These are phyloP conservation scores for Boechera divaricarpa DNA, from an alignment of 345 rosid species.

Conservation along the genomic window DNA sequence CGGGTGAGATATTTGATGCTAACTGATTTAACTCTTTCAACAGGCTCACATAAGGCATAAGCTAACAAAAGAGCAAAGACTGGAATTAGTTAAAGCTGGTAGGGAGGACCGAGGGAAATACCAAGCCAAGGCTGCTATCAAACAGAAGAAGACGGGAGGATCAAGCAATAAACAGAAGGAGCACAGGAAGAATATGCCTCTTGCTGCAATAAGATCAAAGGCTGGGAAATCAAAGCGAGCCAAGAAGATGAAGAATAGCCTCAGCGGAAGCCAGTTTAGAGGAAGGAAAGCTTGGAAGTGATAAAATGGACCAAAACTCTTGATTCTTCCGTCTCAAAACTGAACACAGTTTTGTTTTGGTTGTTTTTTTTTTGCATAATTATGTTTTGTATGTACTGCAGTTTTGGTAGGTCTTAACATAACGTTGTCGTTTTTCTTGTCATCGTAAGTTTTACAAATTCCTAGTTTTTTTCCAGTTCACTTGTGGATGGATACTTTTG, in stretches of 20 bases:
- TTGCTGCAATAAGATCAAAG: slow-evolving; percentile 75
- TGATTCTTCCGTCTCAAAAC: slow-evolving; percentile 21
- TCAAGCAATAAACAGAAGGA: slow-evolving; percentile 83
- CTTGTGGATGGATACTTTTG: too few species aligned
- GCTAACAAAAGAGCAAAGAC: slow-evolving; percentile 79
- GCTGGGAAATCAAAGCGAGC: slow-evolving; percentile 55
- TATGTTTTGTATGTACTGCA: neutral
- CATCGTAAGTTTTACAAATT: too few species aligned
- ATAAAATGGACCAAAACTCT: slow-evolving; percentile 19
- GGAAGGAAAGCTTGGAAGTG: slow-evolving; percentile 94
- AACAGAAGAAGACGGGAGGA: slow-evolving; percentile 93
- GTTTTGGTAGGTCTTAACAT: too few species aligned
- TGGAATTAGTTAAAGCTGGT: slow-evolving; percentile 82
- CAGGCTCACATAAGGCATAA: slow-evolving; percentile 86
- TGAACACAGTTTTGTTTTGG: slow-evolving; percentile 25
- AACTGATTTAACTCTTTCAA: neutral
- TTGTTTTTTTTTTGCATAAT: neutral
- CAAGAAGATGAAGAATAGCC: slow-evolving; percentile 54
- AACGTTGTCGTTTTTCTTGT: too few species aligned
- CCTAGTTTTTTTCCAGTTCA: too few species aligned
- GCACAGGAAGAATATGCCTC: slow-evolving; percentile 84
- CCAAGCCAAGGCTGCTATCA: slow-evolving; percentile 70
- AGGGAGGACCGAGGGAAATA: slow-evolving; percentile 85
- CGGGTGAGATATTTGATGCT: neutral
- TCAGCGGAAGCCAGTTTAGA: slow-evolving; percentile 71